These are phyloP conservation scores for Trichoderma cornu-damae DNA, from an alignment of 2,329 filamentous ascomycete species.

Conservation along the genomic window DNA sequence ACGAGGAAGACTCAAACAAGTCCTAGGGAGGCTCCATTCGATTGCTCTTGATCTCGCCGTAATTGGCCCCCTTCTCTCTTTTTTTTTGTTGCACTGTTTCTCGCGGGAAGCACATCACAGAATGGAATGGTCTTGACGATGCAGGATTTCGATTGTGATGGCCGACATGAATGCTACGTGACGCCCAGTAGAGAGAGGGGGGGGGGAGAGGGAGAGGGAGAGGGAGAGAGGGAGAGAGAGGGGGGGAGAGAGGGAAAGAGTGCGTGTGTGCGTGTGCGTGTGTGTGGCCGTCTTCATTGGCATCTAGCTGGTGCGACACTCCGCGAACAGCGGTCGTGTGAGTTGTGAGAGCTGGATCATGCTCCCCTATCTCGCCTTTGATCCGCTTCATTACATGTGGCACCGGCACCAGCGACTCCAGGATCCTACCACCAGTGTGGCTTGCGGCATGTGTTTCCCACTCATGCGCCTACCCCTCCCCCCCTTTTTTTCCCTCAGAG, in stretches of 20 bases:
- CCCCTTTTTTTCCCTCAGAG: no score
- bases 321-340: background rate
- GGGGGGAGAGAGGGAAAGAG: no score
- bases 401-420: background rate
- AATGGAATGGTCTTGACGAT: background rate
- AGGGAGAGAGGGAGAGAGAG: no score
- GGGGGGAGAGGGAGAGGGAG: no score
- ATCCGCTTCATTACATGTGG: background rate
- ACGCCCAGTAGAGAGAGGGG: background rate
- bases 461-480: background rate
- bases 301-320: background rate
- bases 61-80: no score
- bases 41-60: background rate
- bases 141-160: background rate
- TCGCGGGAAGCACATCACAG: background rate
- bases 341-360: background rate
- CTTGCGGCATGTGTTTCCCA: background rate
- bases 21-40: background rate
- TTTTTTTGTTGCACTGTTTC: background rate
- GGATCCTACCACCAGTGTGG: background rate
- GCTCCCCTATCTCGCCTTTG: background rate
- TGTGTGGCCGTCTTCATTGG: background rate
- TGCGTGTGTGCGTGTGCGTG: no score
- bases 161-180: background rate
- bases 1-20: background rate